phyloP scores from a whole-genome alignment of 2,329 filamentous ascomycete genomes.

The Penicillium fuscoglaucum region DNA sequence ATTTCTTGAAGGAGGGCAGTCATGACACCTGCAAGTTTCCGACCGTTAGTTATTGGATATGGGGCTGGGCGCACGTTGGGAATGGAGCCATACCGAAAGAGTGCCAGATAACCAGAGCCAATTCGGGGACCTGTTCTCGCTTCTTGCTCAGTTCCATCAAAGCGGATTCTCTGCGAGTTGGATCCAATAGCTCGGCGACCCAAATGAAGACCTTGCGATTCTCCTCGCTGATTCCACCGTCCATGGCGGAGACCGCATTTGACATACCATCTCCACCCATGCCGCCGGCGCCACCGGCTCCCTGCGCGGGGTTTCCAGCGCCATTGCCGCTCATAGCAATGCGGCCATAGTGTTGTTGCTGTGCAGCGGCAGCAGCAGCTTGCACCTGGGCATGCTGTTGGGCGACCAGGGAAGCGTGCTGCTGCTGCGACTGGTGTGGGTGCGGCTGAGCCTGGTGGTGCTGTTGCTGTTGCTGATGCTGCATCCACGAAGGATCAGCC shows the following conservation, averaged over 20 bases:
- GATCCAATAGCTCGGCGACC: slow-evolving; percentile 87
- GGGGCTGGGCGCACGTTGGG: slow-evolving; percentile 16
- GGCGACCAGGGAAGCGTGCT: slow-evolving; percentile 48
- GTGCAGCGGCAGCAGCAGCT: slow-evolving; percentile 44
- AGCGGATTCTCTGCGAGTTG: slow-evolving; percentile 82
- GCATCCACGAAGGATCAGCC: slow-evolving; percentile 47
- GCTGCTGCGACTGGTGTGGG: slow-evolving; percentile 42
- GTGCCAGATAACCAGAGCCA: slow-evolving; percentile 96
- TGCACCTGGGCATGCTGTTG: slow-evolving; percentile 58
- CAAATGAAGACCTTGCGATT: slow-evolving; percentile 90
- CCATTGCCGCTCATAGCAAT: slow-evolving; percentile 67
- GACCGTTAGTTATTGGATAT: slow-evolving; percentile 24
- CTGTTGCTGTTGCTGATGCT: slow-evolving; percentile 44
- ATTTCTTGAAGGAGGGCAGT: slow-evolving; percentile 96
- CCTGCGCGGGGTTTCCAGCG: slow-evolving; percentile 35
- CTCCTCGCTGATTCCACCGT: slow-evolving; percentile 76
- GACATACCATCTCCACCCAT: slow-evolving; percentile 47
- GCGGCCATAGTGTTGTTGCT: slow-evolving; percentile 66
- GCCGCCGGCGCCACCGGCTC: slow-evolving; percentile 45
- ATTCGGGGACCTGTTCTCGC: slow-evolving; percentile 93
- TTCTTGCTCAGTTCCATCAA: slow-evolving; percentile 97
- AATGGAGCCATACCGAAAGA: slow-evolving; percentile 74
- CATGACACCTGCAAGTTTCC: slow-evolving; percentile 75
- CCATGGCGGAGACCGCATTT: slow-evolving; percentile 49
- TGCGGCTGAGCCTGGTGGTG: slow-evolving; percentile 42